These are phyloP conservation scores for Boletus rufocinnamomeus DNA, from an alignment of 768 basidiomycete species.

Conservation along the genomic window DNA sequence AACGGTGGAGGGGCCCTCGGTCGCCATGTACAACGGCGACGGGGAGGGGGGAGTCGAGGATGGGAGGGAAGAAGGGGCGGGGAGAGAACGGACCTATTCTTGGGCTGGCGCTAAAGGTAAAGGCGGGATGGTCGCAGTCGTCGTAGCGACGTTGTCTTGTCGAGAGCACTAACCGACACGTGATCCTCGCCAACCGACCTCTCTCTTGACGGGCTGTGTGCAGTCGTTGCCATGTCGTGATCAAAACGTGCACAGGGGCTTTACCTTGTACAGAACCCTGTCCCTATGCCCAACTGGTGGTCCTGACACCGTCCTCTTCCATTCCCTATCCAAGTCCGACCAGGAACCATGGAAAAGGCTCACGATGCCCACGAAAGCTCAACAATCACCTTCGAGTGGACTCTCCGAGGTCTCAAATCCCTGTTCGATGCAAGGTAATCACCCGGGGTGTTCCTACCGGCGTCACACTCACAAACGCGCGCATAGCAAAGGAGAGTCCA, in stretches of 20 bases:
- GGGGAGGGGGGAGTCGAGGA: neutral
- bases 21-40: conserved; percentile 22
- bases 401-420: conserved; percentile 63
- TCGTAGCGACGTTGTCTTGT: neutral
- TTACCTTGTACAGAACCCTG: neutral
- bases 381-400: conserved; percentile 75
- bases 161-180: neutral
- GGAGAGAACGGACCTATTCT: neutral
- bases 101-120: neutral
- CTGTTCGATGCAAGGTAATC: conserved; percentile 70
- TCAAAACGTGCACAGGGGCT: neutral
- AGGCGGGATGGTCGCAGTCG: too few species aligned
- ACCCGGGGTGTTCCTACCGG: neutral
- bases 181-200: neutral
- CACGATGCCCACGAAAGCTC: conserved; percentile 52
- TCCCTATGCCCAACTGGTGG: neutral
- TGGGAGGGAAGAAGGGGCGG: neutral
- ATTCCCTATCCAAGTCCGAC: too few species aligned
- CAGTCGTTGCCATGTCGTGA: too few species aligned
- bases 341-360: conserved; percentile 30
- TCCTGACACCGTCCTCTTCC: too few species aligned
- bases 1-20: conserved; percentile 18
- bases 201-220: too few species aligned
- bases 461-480: neutral
- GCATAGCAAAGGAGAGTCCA: conserved; percentile 66